Base-by-base conservation (phyloP, 768 basidiomycete species). In the Psilocybe tampanensis region DNA sequence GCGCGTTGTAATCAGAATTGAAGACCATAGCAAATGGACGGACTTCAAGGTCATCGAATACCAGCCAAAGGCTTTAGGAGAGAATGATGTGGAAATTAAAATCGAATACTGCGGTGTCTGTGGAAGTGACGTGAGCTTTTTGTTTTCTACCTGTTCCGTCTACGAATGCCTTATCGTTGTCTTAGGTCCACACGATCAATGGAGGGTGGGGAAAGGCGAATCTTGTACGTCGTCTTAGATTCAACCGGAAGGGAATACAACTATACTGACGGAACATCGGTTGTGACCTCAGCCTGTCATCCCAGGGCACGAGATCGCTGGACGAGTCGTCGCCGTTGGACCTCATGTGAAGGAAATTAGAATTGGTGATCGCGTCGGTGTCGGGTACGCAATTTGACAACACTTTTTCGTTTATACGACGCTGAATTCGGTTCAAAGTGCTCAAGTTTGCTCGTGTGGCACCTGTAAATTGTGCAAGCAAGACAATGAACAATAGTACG, bases 221-320 rank as follows among this genome's bases (percentile, higher is more conserved):
- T 12, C 62, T 74, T 17, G 72, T 69, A 55, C 18, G 64, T 52
- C 12, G 19, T 7, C 50, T 54, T 2, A 22, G 8, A 23, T 11
- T 11, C 2, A 32, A 4, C 42, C 13, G 8, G 42, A 23, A 26
- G 9, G 29, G 4, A 9, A 29, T 29, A 29, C 29, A 29, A 9
- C 9, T 8, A 51, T 23, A 21, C 42, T 23, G 21, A 45, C 11
- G 15, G n/a, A 24, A 15, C 43, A 23, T 50, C 43, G n/a, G 47
- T 17, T 43, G 1, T 34, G 8, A 34, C 44, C 52, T 19, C 57
- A 73, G 71, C 76, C 75, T 42, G 52, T 75, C 19, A 74, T 77
- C 44, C 64, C 73, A 41, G 79, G 80, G 15, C 83, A 86, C 62
- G 84, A 85, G 67, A 83, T 87, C 52, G 76, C 82, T 47, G 86